Conservation (phyloP, 768 basidiomycete species). For the Xanthoconium purpureum region DNA sequence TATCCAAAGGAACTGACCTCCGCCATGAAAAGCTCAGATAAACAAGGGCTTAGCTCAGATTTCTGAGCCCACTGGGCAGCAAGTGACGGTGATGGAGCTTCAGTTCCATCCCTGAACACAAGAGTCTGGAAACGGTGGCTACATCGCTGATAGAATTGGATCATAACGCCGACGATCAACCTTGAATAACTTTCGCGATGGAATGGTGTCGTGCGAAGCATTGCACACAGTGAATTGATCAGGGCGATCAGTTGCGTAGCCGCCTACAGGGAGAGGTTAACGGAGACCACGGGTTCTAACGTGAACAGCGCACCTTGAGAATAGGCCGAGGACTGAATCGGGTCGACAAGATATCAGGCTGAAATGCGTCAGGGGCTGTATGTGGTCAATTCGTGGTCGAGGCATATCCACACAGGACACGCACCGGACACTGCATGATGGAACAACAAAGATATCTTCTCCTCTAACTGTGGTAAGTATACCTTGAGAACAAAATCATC, state of each 20-base stretch:
- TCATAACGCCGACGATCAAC: constrained; percentile 90
- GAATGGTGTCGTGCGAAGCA: constrained; percentile 90
- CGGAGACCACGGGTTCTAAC: background rate
- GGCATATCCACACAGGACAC: background rate
- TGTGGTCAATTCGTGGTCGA: constrained; percentile 1
- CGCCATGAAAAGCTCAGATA: constrained; percentile 59
- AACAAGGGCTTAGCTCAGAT: constrained; percentile 70
- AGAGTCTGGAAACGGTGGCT: constrained; percentile 82
- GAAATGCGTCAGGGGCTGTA: constrained; percentile 81
- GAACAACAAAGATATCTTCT: constrained; percentile 85
- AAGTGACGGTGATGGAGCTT: constrained; percentile 47
- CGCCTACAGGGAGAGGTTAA: constrained; percentile 48
- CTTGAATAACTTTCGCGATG: constrained; percentile 93
- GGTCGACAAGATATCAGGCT: constrained; percentile 68
- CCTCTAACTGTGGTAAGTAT: constrained; percentile 92
- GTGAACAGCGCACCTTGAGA: constrained; percentile 54
- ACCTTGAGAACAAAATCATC: constrained; percentile 93
- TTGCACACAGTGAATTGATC: constrained; percentile 86
- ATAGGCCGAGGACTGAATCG: constrained; percentile 70
- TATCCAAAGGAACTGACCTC: constrained; percentile 42
- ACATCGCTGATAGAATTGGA: constrained; percentile 94
- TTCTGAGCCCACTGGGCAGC: constrained; percentile 83
- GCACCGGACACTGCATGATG: constrained; percentile 79
- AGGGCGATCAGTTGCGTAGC: constrained; percentile 82
- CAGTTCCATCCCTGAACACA: constrained; percentile 43